Evolutionary conservation across 371 early-diverging fungal species (phyloP).

Genomic region (Umbelopsis sp.): DNA sequence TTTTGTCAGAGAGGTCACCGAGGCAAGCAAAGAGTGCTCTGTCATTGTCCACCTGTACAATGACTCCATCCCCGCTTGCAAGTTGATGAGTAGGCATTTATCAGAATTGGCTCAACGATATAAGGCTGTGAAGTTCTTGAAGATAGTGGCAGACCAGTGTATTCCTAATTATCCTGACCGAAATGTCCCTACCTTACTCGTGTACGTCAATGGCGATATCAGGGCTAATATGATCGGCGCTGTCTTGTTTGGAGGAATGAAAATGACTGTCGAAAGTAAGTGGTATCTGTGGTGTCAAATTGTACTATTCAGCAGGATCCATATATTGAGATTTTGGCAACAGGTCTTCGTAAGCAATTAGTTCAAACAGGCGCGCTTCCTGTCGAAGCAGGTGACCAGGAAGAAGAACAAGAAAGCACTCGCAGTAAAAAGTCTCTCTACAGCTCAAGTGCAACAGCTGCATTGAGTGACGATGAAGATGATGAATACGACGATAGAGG

Average conservation of each 20-base stretch:
- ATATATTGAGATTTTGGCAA: neutral
- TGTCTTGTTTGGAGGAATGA: slow-evolving; percentile 79
- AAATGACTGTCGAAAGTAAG: slow-evolving; percentile 72
- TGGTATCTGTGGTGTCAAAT: neutral
- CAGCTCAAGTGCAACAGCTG: slow-evolving; percentile 55
- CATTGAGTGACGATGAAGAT: slow-evolving; percentile 65
- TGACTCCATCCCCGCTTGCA: slow-evolving; percentile 78
- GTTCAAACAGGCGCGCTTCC: slow-evolving; percentile 49
- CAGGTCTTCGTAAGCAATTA: slow-evolving; percentile 44
- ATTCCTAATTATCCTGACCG: slow-evolving; percentile 93
- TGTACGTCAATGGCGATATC: slow-evolving; percentile 88
- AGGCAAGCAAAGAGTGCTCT: slow-evolving; percentile 79
- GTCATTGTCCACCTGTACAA: slow-evolving; percentile 83
- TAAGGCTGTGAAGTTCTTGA: slow-evolving; percentile 88
- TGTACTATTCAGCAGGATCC: neutral
- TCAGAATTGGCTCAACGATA: slow-evolving; percentile 79
- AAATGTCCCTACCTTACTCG: slow-evolving; percentile 88
- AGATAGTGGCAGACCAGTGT: slow-evolving; percentile 90
- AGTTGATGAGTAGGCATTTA: slow-evolving; percentile 79
- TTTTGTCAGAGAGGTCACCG: slow-evolving; percentile 87
- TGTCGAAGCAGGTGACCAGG: slow-evolving; percentile 31
- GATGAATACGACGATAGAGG: slow-evolving; percentile 55
- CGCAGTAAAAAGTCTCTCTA: slow-evolving; percentile 41
- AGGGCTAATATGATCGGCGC: slow-evolving; percentile 84
- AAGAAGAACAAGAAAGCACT: slow-evolving; percentile 25